Evolutionary conservation across 1,284 basidiomycete genomes (phyloP).

Genomic region (Sanghuangporus sanghuang): DNA sequence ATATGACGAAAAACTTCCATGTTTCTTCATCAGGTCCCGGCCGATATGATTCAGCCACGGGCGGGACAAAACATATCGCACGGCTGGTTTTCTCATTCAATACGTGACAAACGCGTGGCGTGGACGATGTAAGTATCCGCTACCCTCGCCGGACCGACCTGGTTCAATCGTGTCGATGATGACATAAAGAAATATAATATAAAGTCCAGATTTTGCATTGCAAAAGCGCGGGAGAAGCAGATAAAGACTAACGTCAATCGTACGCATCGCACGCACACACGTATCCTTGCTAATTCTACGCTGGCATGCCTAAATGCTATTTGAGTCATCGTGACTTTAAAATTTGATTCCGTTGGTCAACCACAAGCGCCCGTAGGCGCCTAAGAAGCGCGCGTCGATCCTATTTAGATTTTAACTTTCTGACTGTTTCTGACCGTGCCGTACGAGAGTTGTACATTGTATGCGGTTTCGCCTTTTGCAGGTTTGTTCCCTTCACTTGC

Average conservation of each 20-base stretch:
- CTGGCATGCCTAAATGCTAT: too few species aligned
- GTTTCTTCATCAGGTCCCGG: too few species aligned
- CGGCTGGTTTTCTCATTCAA: too few species aligned
- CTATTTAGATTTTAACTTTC: not conserved
- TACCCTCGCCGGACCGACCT: not conserved
- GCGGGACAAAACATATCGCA: too few species aligned
- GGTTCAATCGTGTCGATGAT: not conserved
- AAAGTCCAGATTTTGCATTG: not conserved
- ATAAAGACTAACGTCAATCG: not conserved
- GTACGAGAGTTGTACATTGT: not conserved
- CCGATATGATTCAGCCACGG: too few species aligned
- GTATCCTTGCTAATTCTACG: not conserved
- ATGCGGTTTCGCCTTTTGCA: not conserved
- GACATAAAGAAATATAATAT: not conserved
- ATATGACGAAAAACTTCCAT: too few species aligned
- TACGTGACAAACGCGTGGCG: too few species aligned
- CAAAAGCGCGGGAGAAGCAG: not conserved
- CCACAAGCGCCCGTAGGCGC: not conserved
- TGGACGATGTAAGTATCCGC: too few species aligned
- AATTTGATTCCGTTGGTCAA: not conserved
- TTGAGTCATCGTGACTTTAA: not conserved
- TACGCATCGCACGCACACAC: not conserved
- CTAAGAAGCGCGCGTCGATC: not conserved
- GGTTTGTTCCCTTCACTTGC: not conserved
- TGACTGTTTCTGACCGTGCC: too few species aligned